Evolutionary conservation across 768 basidiomycete species (phyloP).

Genomic region (Amyloporia xantha): DNA sequence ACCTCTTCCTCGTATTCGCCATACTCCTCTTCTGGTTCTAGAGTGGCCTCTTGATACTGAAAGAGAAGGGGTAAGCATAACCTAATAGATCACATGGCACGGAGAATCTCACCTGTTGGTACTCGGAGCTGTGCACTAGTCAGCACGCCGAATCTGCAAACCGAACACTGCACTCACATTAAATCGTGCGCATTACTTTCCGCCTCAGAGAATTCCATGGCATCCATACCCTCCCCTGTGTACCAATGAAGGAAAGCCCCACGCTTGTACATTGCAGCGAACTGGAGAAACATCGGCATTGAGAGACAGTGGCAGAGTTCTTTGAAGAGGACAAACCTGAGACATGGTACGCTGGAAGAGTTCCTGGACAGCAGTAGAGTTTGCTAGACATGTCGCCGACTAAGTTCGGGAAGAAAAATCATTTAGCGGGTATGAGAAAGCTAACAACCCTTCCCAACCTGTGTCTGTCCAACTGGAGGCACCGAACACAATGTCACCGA

Average conservation of each 20-base stretch:
- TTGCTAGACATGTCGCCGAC: slow-evolving; percentile 66
- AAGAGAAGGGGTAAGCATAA: background rate
- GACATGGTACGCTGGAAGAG: slow-evolving; percentile 69
- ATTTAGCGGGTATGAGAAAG: too few relatives aligned
- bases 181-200: slow-evolving; percentile 79
- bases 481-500: slow-evolving; percentile 79
- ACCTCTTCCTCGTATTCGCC: slow-evolving; percentile 23
- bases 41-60: slow-evolving; percentile 56
- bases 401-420: slow-evolving; percentile 24
- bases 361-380: slow-evolving; percentile 83
- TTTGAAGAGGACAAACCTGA: slow-evolving; percentile 35
- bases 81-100: background rate
- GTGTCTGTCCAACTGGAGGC: slow-evolving; percentile 73
- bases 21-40: slow-evolving; percentile 28
- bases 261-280: slow-evolving; percentile 75
- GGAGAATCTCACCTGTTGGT: slow-evolving; percentile 59
- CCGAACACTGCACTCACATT: slow-evolving; percentile 47
- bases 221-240: slow-evolving; percentile 87
- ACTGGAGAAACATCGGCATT: slow-evolving; percentile 35
- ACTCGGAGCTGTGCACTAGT: slow-evolving; percentile 59
- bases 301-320: background rate
- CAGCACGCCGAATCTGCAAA: slow-evolving; percentile 4
- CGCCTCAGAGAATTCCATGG: slow-evolving; percentile 80
- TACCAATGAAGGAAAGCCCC: slow-evolving; percentile 90
- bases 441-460: slow-evolving; percentile 37